Conservation (phyloP, 2,329 filamentous ascomycete species). For the Colletotrichum cereale region DNA sequence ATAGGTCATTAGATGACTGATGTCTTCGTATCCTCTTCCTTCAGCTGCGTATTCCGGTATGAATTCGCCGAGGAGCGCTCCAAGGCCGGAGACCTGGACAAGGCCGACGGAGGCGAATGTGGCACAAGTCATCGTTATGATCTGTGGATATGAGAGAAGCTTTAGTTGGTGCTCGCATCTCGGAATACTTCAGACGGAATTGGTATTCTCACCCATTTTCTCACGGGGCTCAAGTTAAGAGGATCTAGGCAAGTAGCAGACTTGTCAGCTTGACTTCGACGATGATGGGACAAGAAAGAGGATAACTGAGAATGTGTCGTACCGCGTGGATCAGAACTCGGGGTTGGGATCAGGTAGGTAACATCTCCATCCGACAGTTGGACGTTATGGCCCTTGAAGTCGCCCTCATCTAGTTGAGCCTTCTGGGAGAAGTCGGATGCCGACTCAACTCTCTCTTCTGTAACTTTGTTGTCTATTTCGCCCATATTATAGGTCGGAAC, state of each 20-base stretch:
- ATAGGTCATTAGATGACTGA: conserved; percentile 29
- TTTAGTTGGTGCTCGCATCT: accelerated
- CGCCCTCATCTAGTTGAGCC: not conserved
- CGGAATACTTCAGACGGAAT: accelerated
- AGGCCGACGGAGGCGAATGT: conserved; percentile 23
- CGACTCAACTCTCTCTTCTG: conserved; percentile 25
- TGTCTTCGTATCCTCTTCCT: conserved; percentile 26
- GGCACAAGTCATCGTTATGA: conserved; percentile 19
- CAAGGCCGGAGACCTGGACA: conserved; percentile 27
- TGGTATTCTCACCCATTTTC: conserved; percentile 20
- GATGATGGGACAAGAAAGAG: not conserved
- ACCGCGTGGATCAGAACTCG: conserved; percentile 50
- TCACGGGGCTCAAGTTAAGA: conserved; percentile 19
- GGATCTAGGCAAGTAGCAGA: not conserved
- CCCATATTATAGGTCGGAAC: not conserved
- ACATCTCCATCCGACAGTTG: conserved; percentile 48
- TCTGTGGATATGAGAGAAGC: not conserved
- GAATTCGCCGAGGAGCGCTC: conserved; percentile 27
- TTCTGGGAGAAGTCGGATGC: conserved; percentile 8
- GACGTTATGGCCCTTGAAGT: conserved; percentile 42
- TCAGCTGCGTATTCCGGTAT: conserved; percentile 28
- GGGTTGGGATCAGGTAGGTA: conserved; percentile 50
- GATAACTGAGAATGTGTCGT: not conserved
- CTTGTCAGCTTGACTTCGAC: not conserved
- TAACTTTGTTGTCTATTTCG: conserved; percentile 26